Percentiles rank a stretch among this genome's conserved stretches.
Evolutionary conservation across 495 filamentous ascomycete genomes (phyloP).

Genomic region (Trichocladium uniseriatum): DNA sequence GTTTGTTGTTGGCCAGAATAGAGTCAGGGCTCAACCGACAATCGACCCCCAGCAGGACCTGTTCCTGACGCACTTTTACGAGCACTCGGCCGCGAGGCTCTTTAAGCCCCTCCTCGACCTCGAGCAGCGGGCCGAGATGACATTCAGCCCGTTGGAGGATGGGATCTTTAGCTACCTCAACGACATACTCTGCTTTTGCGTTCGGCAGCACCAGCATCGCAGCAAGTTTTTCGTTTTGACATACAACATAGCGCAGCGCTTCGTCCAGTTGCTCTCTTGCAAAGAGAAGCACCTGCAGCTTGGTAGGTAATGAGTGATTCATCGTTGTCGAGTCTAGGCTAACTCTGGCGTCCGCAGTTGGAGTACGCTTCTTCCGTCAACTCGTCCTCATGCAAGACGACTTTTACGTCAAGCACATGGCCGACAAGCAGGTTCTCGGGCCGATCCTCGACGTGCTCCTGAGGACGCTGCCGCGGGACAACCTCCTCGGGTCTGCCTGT

Average conservation of each 20-base stretch:
- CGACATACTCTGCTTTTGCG: conserved; percentile 90
- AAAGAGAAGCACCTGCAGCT: conserved; percentile 92
- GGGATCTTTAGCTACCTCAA: conserved; percentile 83
- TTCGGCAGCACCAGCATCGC: conserved; percentile 76
- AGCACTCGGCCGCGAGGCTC: conserved; percentile 73
- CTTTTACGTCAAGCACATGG: conserved; percentile 82
- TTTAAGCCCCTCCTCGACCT: conserved; percentile 83
- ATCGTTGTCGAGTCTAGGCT: not conserved
- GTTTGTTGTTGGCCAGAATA: conserved; percentile 41
- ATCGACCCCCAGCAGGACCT: conserved; percentile 70
- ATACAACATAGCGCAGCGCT: conserved; percentile 67
- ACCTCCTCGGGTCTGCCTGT: conserved; percentile 90
- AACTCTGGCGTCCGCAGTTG: conserved; percentile 43
- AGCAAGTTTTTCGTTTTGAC: conserved; percentile 82
- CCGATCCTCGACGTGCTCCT: conserved; percentile 82
- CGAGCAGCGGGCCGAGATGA: conserved; percentile 50
- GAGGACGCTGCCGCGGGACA: conserved; percentile 91
- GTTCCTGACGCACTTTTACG: conserved; percentile 83
- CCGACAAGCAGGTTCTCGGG: conserved; percentile 72
- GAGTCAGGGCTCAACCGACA: conserved; percentile 40
- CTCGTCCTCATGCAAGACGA: conserved; percentile 82
- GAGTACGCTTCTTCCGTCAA: conserved; percentile 89
- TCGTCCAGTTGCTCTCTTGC: conserved; percentile 73
- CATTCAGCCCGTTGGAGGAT: conserved; percentile 63
- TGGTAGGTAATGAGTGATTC: conserved; percentile 43